Evolutionary conservation across 345 rosid genomes (phyloP).

Genomic region (Syzygium oleosum): DNA sequence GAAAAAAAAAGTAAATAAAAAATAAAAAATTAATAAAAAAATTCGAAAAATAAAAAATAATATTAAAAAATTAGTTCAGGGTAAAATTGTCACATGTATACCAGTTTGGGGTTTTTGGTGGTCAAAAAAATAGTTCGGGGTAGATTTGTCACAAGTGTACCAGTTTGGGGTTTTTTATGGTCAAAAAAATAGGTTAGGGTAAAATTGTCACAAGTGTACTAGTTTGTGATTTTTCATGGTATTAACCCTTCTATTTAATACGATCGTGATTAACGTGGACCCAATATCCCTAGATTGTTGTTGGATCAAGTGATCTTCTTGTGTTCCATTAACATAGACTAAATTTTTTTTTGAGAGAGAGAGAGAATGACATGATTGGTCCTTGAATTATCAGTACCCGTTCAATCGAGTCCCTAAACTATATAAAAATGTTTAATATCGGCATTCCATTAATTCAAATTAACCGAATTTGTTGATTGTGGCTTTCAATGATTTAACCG

Average conservation of each 20-base stretch:
- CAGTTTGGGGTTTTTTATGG: too few relatives aligned
- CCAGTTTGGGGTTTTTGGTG: too few relatives aligned
- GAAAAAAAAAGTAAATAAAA: too few relatives aligned
- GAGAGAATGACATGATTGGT: neutral
- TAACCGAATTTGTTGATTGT: neutral
- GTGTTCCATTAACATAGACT: neutral
- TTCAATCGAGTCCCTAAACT: neutral
- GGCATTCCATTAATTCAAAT: neutral
- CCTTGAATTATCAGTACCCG: neutral
- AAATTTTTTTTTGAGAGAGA: neutral
- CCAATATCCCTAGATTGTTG: neutral
- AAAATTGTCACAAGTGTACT: too few relatives aligned
- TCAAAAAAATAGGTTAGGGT: too few relatives aligned
- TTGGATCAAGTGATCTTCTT: neutral
- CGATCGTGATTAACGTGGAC: neutral
- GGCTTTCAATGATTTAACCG: neutral
- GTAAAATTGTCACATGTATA: too few relatives aligned
- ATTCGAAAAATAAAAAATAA: too few relatives aligned
- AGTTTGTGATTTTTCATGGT: too few relatives aligned
- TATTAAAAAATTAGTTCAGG: too few relatives aligned
- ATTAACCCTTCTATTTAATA: neutral
- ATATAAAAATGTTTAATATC: neutral
- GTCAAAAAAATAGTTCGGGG: too few relatives aligned
- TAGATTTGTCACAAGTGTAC: too few relatives aligned
- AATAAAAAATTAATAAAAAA: too few relatives aligned